Percentiles rank a stretch among this genome's conserved stretches.
phyloP scores from a whole-genome alignment of 352 stramenopile genomes.

The Blastocystis sp. region DNA sequence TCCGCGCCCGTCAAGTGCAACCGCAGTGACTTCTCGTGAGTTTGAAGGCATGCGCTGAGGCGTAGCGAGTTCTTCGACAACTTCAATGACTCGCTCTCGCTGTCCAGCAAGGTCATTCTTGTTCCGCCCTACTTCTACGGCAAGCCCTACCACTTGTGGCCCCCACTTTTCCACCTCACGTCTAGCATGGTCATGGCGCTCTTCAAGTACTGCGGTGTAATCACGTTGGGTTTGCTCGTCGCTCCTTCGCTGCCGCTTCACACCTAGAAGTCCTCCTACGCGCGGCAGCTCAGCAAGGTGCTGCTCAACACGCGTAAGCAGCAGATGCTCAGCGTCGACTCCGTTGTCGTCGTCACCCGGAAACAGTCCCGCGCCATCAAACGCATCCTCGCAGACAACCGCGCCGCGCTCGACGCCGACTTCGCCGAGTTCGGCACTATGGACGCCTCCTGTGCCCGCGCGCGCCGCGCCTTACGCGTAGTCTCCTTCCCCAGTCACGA shows the following conservation, averaged over 20 bases:
- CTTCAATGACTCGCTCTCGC: conserved; percentile 24
- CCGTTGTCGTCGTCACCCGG: conserved; percentile 10
- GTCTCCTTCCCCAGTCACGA: conserved; percentile 11
- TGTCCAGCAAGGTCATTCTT: conserved; percentile 31
- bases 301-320: conserved; percentile 42
- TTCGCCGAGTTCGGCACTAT: conserved; percentile 11
- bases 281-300: conserved; percentile 39
- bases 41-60: not conserved
- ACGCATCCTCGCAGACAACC: not conserved
- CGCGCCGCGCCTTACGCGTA: not conserved
- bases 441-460: conserved; percentile 1
- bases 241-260: not conserved
- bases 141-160: conserved; percentile 63
- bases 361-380: conserved; percentile 10
- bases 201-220: conserved; percentile 44
- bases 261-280: conserved; percentile 57
- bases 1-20: not conserved
- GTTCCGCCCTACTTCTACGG: conserved; percentile 31
- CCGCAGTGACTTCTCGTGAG: not conserved
- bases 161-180: not conserved
- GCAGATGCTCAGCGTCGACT: conserved; percentile 7
- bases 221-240: conserved; percentile 50
- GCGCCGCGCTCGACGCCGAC: not conserved
- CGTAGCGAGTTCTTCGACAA: conserved; percentile 29
- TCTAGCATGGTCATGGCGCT: conserved; percentile 31